Conservation (phyloP, 345 rosid species). For the Linum lewisii region DNA sequence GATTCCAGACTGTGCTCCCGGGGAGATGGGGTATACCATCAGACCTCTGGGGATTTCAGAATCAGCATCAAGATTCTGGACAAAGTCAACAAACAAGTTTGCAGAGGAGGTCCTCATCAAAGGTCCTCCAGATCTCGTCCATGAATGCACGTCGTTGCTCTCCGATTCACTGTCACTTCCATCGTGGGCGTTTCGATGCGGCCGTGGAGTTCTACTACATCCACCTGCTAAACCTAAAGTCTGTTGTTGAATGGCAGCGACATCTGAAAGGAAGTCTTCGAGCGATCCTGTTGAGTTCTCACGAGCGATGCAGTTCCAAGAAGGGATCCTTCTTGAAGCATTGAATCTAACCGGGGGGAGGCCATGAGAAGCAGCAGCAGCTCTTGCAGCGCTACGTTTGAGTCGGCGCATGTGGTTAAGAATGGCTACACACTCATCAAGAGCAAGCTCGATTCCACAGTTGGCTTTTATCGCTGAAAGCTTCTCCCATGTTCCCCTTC, state of each 20-base stretch:
- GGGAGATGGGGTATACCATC: conserved; percentile 38
- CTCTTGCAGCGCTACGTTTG: conserved; percentile 84
- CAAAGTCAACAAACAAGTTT: conserved; percentile 62
- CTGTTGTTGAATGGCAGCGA: conserved; percentile 31
- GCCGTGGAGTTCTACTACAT: conserved; percentile 33
- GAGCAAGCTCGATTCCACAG: conserved; percentile 91
- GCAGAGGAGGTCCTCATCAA: conserved; percentile 95
- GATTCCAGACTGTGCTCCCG: conserved; percentile 22
- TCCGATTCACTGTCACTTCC: conserved; percentile 90
- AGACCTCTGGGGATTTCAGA: conserved; percentile 38
- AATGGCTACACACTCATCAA: conserved; percentile 83
- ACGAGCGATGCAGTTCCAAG: conserved; percentile 92
- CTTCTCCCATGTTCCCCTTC: conserved; percentile 99
- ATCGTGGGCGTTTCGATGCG: conserved; percentile 32
- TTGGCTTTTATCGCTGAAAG: conserved; percentile 94
- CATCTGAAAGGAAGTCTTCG: conserved; percentile 43
- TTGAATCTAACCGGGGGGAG: conserved; percentile 46
- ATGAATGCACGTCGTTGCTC: conserved; percentile 55
- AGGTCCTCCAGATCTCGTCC: conserved; percentile 98
- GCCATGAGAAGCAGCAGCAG: conserved; percentile 74
- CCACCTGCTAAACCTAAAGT: conserved; percentile 35
- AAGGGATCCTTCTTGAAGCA: conserved; percentile 88
- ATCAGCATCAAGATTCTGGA: conserved; percentile 56
- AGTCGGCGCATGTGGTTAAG: conserved; percentile 96
- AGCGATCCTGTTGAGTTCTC: conserved; percentile 95